Percentiles rank a stretch among this genome's conserved stretches.
phyloP scores from a whole-genome alignment of 106 monocot species.

The Iris macrosiphon region DNA sequence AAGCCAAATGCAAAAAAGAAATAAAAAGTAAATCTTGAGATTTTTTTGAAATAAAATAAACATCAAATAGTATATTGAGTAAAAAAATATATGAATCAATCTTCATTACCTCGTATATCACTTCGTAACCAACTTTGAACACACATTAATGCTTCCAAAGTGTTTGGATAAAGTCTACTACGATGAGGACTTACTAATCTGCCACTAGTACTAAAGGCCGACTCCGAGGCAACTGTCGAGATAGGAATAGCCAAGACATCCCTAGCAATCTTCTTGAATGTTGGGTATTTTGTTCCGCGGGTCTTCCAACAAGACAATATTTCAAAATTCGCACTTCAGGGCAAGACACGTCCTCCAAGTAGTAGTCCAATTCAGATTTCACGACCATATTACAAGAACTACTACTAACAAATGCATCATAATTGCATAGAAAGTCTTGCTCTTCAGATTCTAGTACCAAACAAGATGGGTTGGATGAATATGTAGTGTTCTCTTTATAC shows the following conservation, averaged over 20 bases:
- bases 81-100: too few relatives aligned
- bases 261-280: constrained; percentile 9
- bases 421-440: too few relatives aligned
- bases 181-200: background rate
- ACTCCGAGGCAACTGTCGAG: background rate
- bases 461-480: too few relatives aligned
- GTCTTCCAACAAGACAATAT: constrained; percentile 7
- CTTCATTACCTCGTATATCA: too few relatives aligned
- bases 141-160: constrained; percentile 2
- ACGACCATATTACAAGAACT: constrained; percentile 5
- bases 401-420: too few relatives aligned
- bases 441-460: too few relatives aligned
- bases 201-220: background rate
- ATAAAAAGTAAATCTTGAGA: too few relatives aligned
- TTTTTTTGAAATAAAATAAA: too few relatives aligned
- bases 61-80: too few relatives aligned
- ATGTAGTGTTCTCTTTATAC: too few relatives aligned
- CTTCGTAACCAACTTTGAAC: constrained; percentile 5
- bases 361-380: constrained; percentile 8
- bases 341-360: background rate
- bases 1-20: too few relatives aligned
- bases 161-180: background rate
- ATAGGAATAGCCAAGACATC: constrained; percentile 11
- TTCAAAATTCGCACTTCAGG: background rate
- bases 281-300: background rate